Conservation (phyloP, 352 stramenopile genomes). For the Pythium phragmitis region DNA sequence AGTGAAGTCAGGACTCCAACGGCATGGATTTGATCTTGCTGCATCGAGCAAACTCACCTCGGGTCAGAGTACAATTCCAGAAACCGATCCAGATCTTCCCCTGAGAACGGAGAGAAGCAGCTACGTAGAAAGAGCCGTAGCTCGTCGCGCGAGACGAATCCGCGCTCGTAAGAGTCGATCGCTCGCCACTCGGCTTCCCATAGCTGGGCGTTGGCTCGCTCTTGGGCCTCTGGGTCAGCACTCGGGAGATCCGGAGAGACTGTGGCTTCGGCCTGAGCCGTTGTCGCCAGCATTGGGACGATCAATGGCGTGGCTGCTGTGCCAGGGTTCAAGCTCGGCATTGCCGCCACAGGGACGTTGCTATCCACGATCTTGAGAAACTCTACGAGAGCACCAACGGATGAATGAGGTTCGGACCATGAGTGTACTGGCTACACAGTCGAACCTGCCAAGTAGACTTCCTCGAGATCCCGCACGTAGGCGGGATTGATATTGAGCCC, state of each 20-base stretch:
- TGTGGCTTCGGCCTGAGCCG: too few relatives aligned
- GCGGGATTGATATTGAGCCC: slow-evolving; percentile 50
- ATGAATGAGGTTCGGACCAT: too few relatives aligned
- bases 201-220: slow-evolving; percentile 30
- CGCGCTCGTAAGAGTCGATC: slow-evolving; percentile 54
- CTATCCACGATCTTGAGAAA: slow-evolving; percentile 76
- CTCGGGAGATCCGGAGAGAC: too few relatives aligned
- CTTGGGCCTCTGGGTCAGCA: slow-evolving; percentile 50
- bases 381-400: slow-evolving; percentile 28
- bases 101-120: slow-evolving; percentile 40
- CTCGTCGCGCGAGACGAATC: slow-evolving; percentile 39
- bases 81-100: slow-evolving; percentile 48
- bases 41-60: slow-evolving; percentile 17
- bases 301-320: background rate
- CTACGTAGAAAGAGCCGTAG: slow-evolving; percentile 46
- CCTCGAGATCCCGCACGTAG: slow-evolving; percentile 53
- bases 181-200: slow-evolving; percentile 57
- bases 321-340: background rate
- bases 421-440: too few relatives aligned
- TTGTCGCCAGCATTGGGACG: slow-evolving; percentile 2
- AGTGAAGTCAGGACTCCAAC: background rate
- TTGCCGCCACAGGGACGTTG: slow-evolving; percentile 31
- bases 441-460: slow-evolving; percentile 63
- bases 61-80: slow-evolving; percentile 52
- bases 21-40: background rate